These are phyloP conservation scores for Schizothecium vesticola DNA, from an alignment of 495 filamentous ascomycete genomes.

Conservation along the genomic window DNA sequence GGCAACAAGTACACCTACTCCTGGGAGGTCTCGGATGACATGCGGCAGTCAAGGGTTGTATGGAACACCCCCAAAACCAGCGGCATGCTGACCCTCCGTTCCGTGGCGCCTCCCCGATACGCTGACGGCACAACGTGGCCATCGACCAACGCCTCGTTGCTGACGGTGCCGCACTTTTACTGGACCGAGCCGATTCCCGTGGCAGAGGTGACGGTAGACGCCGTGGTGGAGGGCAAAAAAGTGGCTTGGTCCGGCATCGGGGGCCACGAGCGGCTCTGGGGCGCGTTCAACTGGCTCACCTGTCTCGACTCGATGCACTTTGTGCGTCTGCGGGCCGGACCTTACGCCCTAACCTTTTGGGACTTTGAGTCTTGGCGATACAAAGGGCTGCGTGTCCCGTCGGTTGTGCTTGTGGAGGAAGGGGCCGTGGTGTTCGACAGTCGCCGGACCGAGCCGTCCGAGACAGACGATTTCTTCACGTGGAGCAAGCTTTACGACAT, in stretches of 20 bases:
- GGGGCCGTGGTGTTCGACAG: background rate
- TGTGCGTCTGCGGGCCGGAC: conserved; percentile 6
- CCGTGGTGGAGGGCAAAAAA: conserved; percentile 6
- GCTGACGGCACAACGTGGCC: conserved; percentile 8
- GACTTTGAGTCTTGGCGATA: conserved; percentile 9
- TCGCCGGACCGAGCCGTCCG: conserved; percentile 2
- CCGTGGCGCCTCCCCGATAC: conserved; percentile 7
- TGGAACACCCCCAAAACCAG: conserved; percentile 4
- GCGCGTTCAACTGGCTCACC: conserved; percentile 12
- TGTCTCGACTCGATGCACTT: conserved; percentile 8
- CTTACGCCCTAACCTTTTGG: conserved; percentile 5
- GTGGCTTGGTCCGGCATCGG: conserved; percentile 6
- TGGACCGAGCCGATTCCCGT: conserved; percentile 11
- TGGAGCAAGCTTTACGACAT: conserved; percentile 5
- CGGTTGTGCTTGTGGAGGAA: conserved; percentile 2
- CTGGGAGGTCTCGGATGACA: conserved; percentile 8
- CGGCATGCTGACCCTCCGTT: background rate
- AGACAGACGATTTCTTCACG: conserved; percentile 6
- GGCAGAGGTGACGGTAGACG: conserved; percentile 1
- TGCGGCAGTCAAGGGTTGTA: background rate
- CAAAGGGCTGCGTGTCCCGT: conserved; percentile 6
- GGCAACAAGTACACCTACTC: conserved; percentile 6
- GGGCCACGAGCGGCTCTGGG: conserved; percentile 11
- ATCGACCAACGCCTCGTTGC: conserved; percentile 2
- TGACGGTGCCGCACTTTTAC: conserved; percentile 11